Conservation (phyloP, 805 yeast genomes). For the Starmerella stellata region DNA sequence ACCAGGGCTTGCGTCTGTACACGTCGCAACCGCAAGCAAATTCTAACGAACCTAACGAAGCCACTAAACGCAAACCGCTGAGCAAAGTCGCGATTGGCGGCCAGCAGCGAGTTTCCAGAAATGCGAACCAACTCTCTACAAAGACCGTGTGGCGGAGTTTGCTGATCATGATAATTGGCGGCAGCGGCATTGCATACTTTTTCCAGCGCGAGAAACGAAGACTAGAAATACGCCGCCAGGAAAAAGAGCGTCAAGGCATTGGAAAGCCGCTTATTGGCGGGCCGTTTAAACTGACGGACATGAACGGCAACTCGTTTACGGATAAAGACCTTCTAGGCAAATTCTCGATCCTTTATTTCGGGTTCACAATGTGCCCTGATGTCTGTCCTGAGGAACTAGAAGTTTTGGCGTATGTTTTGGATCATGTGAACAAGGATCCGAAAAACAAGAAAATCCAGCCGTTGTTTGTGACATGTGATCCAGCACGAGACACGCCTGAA, state of each 20-base stretch:
- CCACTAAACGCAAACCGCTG: slow-evolving; percentile 53
- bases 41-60: too few species aligned
- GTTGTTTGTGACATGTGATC: slow-evolving; percentile 88
- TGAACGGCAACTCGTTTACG: slow-evolving; percentile 55
- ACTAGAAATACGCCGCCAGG: slow-evolving; percentile 54
- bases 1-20: too few species aligned
- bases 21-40: too few species aligned
- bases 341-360: slow-evolving; percentile 80
- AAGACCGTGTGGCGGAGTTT: slow-evolving; percentile 52
- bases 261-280: slow-evolving; percentile 94
- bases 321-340: slow-evolving; percentile 57
- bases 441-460: slow-evolving; percentile 40
- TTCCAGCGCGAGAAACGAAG: slow-evolving; percentile 64
- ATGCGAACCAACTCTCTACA: slow-evolving; percentile 29
- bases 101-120: slow-evolving; percentile 27
- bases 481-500: slow-evolving; percentile 81
- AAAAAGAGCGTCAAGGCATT: slow-evolving; percentile 67
- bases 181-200: slow-evolving; percentile 52
- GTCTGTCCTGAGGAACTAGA: slow-evolving; percentile 97
- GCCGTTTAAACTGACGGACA: slow-evolving; percentile 55
- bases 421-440: slow-evolving; percentile 33
- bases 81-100: slow-evolving; percentile 63
- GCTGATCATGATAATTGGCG: slow-evolving; percentile 44
- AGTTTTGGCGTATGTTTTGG: slow-evolving; percentile 58
- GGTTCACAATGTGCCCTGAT: slow-evolving; percentile 95